Evolutionary conservation across 1,284 basidiomycete genomes (phyloP), one percentile per base, ranked within the genome.

Genomic region (Ceratobasidium sp.): DNA sequence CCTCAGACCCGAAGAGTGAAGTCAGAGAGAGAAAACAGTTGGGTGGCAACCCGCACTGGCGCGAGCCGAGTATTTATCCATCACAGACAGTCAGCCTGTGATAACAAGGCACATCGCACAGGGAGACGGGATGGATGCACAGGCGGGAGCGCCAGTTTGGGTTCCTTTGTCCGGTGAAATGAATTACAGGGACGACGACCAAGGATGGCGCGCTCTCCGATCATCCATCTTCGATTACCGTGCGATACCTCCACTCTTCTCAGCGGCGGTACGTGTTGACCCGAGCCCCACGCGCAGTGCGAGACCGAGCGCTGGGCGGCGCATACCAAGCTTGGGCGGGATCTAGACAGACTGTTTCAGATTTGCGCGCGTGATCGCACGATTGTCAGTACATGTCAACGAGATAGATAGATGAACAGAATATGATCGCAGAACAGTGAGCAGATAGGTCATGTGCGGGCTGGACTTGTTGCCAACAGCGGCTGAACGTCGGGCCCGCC

Each of bases 171-270:
- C 45, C 54, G 7, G 45, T 29, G 54, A 60, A 72, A 72, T 72
- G 56, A 57, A 72, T 72, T 72, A 60, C 67, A 57, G 66, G 33
- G 66, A 47, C 17, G n/a, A 41, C 31, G 14, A 72, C 67, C 66
- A 47, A 47, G 56, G 45, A 60, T 17, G 17, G 5, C 36, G 36
- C 36, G 36, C 36, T 5, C 36, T 41, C 36, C 36, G 36, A 41
- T 41, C 36, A 41, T 41, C 36, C 36, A 41, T 41, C 36, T 5
- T 41, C 36, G 36, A 41, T 41, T 41, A 11, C 11, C 36, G 36
- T 11, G 36, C 4, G 11, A 11, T 41, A 11, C 36, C 36, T 5
- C 36, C 36, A 11, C 36, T 41, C 36, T 41, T 11, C 36, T 41
- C 36, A 4, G 11, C 36, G 36, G 36, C 36, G 36, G 36, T 41